A percentile compares a stretch with the other conserved stretches of the same genome.
These are phyloP conservation scores for Chlorella vulgaris DNA, from an alignment of 139 green algal species.

Conservation along the genomic window DNA sequence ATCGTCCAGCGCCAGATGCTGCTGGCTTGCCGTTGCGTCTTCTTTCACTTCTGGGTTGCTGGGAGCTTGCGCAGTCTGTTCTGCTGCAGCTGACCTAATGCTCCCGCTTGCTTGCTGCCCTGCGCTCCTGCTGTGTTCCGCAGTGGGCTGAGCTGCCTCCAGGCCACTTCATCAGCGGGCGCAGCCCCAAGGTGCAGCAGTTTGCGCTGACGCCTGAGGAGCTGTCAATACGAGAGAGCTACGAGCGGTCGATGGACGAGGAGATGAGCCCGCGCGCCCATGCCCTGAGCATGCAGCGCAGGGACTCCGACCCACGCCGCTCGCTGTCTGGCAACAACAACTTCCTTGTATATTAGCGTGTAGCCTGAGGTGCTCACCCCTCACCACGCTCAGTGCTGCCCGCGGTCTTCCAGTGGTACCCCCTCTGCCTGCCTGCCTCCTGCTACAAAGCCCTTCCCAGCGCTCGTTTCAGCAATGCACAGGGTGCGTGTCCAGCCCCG, in stretches of 20 bases:
- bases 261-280: slow-evolving; percentile 20
- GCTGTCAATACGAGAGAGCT: slow-evolving; percentile 47
- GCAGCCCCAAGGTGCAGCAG: slow-evolving; percentile 58
- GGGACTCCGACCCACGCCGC: background rate
- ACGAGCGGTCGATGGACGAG: slow-evolving; percentile 42
- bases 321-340: background rate
- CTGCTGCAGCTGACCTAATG: background rate
- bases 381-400: too few relatives aligned
- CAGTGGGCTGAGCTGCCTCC: slow-evolving; percentile 70
- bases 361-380: too few relatives aligned
- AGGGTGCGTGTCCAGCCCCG: too few relatives aligned
- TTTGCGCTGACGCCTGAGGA: slow-evolving; percentile 78
- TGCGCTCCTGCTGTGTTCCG: background rate
- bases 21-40: background rate
- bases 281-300: background rate
- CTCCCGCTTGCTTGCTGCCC: background rate
- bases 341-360: too few relatives aligned
- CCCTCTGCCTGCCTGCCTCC: too few relatives aligned
- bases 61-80: background rate
- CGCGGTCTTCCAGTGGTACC: too few relatives aligned
- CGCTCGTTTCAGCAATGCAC: too few relatives aligned
- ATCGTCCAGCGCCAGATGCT: too few relatives aligned
- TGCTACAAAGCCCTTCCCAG: too few relatives aligned
- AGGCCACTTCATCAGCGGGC: slow-evolving; percentile 65
- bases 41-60: background rate